phyloP scores from a whole-genome alignment of 805 yeast species.

The Naumovozyma dairenensis region DNA sequence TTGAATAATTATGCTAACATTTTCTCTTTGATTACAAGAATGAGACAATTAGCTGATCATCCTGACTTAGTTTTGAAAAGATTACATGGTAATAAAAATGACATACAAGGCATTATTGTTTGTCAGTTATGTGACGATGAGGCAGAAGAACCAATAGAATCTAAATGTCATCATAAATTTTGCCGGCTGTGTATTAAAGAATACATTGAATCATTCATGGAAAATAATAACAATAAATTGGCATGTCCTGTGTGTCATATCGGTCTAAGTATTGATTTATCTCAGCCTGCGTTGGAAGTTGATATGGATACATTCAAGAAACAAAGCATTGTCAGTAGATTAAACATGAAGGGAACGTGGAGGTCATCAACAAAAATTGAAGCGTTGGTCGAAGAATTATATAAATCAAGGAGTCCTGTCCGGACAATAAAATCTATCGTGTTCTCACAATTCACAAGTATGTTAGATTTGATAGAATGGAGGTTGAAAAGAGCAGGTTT shows the following conservation, averaged over 20 bases:
- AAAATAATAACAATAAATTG: slow-evolving; percentile 46
- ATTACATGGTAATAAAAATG: slow-evolving; percentile 34
- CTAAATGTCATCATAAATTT: slow-evolving; percentile 87
- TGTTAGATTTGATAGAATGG: slow-evolving; percentile 96
- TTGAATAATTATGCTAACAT: slow-evolving; percentile 94
- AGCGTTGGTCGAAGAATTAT: slow-evolving; percentile 88
- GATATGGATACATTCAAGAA: slow-evolving; percentile 42
- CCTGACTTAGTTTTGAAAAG: slow-evolving; percentile 88
- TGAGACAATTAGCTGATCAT: slow-evolving; percentile 97
- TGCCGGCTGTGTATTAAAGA: slow-evolving; percentile 90
- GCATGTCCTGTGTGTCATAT: slow-evolving; percentile 97
- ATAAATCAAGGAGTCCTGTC: slow-evolving; percentile 72
- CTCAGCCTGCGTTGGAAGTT: slow-evolving; percentile 75
- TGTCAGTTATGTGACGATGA: slow-evolving; percentile 96
- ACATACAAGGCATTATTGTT: slow-evolving; percentile 43
- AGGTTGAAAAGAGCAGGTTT: slow-evolving; percentile 90
- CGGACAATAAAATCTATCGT: slow-evolving; percentile 93
- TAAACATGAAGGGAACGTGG: slow-evolving; percentile 84
- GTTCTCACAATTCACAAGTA: slow-evolving; percentile 92
- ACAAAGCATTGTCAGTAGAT: slow-evolving; percentile 71
- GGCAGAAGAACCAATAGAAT: slow-evolving; percentile 94
- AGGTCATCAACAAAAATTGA: slow-evolving; percentile 92
- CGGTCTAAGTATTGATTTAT: slow-evolving; percentile 79
- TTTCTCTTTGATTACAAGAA: slow-evolving; percentile 88
- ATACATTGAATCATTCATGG: slow-evolving; percentile 66